Base-by-base conservation (phyloP, 768 basidiomycete genomes). In the Neoboletus subvelutipes region DNA sequence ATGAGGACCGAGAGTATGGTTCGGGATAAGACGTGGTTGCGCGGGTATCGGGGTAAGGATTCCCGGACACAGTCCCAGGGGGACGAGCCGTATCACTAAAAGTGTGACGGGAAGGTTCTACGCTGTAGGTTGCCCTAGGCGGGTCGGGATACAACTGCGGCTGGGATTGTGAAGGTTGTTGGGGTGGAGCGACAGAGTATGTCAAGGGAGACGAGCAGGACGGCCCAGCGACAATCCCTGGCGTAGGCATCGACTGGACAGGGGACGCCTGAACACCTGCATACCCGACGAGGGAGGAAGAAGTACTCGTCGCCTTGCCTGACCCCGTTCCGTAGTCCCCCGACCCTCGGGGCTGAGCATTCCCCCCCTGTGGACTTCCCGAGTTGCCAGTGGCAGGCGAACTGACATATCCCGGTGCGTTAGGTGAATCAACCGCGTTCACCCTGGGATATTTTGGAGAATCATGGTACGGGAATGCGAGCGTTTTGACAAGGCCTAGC, bases 401-500 rank as follows among this genome's bases (percentile, higher is more conserved):
- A 55, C 78, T 80, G 40, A 75, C 58, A 39, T 71, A 71, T 45
- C 67, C 80, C 28, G 82, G 72, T 11, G 74, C 72, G 65, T 76
- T 74, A 31, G 83, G 81, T 28, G 83, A 83, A 59, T 73, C 71
- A 78, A 79, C 50, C 69, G 76, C 60, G 31, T 67, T 65, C 70
- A 77, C 33, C 78, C 76, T 60, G 78, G 78, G 62, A 78, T 77
- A 72, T 77, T 78, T 72, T 78, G 71, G 84, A 51, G 81, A 83
- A 71, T 85, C 87, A 62, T 87, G 87, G 68, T 87, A 90, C n/a
- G 89, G 89, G 72, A 91, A 90, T 28, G 88, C 88, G 22, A 92
- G 80, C 58, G 87, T 88, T 57, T 86, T 80, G 41, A 91, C 89
- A 24, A 83, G 78, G 52, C 83, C 76, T 47, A 91, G 72, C 24